A percentile compares a stretch with the other conserved stretches of the same genome.
phyloP scores from a whole-genome alignment of 1,284 basidiomycete species.

The Exobasidium cylindrosporum region DNA sequence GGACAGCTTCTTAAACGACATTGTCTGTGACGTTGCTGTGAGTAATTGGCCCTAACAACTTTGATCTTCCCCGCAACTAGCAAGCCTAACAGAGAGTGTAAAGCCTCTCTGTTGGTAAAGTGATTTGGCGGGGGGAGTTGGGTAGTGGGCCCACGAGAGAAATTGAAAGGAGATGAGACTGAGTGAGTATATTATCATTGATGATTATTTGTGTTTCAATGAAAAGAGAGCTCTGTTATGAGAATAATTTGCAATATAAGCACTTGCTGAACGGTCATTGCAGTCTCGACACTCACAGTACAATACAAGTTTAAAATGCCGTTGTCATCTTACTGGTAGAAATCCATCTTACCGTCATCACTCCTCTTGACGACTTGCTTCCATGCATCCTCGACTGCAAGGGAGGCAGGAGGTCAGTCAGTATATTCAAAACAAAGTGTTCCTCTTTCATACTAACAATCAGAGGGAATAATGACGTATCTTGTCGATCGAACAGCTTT shows the following conservation, averaged over 20 bases:
- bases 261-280: too few species aligned
- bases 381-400: constrained; percentile 32
- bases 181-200: too few species aligned
- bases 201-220: too few species aligned
- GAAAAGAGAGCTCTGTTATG: too few species aligned
- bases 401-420: neutral
- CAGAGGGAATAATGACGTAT: constrained; percentile 90
- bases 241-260: too few species aligned
- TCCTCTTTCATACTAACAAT: constrained; percentile 65
- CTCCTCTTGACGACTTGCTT: constrained; percentile 53
- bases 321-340: constrained; percentile 36
- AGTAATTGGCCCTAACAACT: neutral
- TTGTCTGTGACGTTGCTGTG: neutral
- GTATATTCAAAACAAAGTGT: constrained; percentile 53
- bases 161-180: neutral
- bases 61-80: neutral
- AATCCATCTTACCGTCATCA: constrained; percentile 52
- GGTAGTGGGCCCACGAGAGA: too few species aligned
- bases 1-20: neutral
- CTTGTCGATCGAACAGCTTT: constrained; percentile 98
- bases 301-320: too few species aligned
- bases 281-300: neutral
- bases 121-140: neutral
- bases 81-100: neutral
- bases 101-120: neutral